These are phyloP conservation scores for Rhynchosporium agropyri DNA, from an alignment of 2,329 filamentous ascomycete genomes.

Conservation along the genomic window DNA sequence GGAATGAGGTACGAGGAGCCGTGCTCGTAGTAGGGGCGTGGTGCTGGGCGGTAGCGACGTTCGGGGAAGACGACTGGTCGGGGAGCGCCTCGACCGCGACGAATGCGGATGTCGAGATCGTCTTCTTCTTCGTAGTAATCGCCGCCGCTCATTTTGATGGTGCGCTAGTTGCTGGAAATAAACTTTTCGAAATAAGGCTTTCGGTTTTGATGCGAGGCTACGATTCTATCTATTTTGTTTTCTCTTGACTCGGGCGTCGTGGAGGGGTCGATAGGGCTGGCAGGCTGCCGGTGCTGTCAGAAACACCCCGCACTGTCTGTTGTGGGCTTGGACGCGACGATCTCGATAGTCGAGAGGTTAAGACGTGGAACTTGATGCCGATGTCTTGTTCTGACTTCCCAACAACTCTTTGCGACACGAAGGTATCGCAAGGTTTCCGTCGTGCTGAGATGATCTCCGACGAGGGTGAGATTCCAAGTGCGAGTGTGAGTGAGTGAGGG, in stretches of 20 bases:
- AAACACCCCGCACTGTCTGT: constrained; percentile 22
- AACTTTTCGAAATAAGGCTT: neutral
- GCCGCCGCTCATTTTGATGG: constrained; percentile 42
- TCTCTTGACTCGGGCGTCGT: constrained; percentile 7
- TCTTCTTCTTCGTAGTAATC: constrained; percentile 53
- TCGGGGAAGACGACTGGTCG: constrained; percentile 47
- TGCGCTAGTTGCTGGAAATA: neutral
- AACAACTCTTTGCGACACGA: neutral
- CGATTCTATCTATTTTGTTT: neutral
- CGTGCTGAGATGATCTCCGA: neutral
- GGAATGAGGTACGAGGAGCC: constrained; percentile 30
- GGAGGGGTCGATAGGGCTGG: constrained; percentile 14
- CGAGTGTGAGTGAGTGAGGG: constrained; percentile 7
- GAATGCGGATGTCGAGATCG: constrained; percentile 56
- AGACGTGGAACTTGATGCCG: constrained; percentile 1
- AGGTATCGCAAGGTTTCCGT: neutral
- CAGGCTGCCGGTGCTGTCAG: constrained; percentile 11
- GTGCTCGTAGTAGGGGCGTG: constrained; percentile 28
- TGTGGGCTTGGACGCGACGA: constrained; percentile 17
- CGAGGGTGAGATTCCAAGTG: neutral
- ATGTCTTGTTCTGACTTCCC: neutral
- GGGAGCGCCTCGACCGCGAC: constrained; percentile 41
- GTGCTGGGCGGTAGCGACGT: constrained; percentile 22
- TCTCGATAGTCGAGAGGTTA: constrained; percentile 27
- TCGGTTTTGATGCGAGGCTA: constrained; percentile 15